These are phyloP conservation scores for Castanea sativa DNA, from an alignment of 306 rosid species.

Conservation along the genomic window DNA sequence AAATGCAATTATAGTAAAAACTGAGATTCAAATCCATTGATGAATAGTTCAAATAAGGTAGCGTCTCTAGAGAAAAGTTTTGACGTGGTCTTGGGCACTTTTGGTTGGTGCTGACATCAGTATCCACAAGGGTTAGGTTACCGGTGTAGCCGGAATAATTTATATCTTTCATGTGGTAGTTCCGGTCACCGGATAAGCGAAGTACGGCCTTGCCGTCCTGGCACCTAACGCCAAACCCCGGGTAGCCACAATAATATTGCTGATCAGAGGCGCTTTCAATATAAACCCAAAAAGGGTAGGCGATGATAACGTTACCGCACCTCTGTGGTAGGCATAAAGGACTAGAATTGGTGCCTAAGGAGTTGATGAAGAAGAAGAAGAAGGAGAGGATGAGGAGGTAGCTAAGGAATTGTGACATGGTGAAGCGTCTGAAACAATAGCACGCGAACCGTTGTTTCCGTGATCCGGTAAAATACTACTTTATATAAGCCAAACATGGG, in stretches of 20 bases:
- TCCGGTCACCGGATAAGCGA: too few species aligned
- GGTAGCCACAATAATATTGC: not conserved
- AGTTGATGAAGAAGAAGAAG: not conserved
- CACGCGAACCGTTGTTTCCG: too few species aligned
- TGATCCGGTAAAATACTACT: too few species aligned
- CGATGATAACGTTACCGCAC: rapidly evolving
- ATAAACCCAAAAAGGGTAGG: not conserved
- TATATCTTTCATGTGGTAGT: too few species aligned
- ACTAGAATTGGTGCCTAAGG: not conserved
- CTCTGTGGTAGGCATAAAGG: rapidly evolving
- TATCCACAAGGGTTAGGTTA: not conserved
- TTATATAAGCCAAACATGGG: too few species aligned
- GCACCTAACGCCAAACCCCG: too few species aligned
- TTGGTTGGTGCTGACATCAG: not conserved
- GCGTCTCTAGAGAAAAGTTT: not conserved
- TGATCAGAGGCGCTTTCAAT: not conserved
- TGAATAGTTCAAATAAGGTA: not conserved
- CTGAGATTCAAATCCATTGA: not conserved
- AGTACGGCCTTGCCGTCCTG: rapidly evolving
- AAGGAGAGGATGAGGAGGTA: not conserved
- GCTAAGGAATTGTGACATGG: too few species aligned
- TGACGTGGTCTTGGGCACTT: not conserved
- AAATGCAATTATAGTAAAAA: not conserved
- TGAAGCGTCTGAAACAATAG: too few species aligned
- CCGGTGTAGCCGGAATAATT: rapidly evolving